Evolutionary conservation across 805 yeast species (phyloP), one percentile per base, ranked within the genome.

Genomic region (Starmerella gropengiesseri): DNA sequence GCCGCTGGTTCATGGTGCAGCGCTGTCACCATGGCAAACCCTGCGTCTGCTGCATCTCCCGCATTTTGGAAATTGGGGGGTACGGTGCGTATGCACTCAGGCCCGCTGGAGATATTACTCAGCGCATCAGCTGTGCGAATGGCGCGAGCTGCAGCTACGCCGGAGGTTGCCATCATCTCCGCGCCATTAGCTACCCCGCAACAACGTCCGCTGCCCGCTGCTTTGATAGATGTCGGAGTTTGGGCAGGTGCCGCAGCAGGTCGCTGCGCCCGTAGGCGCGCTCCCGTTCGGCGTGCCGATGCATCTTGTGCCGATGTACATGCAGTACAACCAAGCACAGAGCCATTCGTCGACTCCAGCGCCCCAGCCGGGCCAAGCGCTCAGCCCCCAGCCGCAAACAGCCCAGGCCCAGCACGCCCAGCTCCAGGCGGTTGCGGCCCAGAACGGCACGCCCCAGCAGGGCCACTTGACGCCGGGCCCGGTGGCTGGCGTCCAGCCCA

Each of bases 181-280:
- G 37, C 37, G 37, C 14, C 14, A 28, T 14, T 21, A 16, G 13
- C 26, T 17, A 36, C 21, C 18, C 17, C 31, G n/a, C 25, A 28
- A 12, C 31, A 7, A 13, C 32, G 18, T 5, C 25, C 4, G 9
- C 12, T 25, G 12, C 13, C 28, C 28, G 28, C 28, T 25, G 12
- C 9, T 13, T 13, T 25, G 28, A 25, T 9, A 25, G 16, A 46
- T 46, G 49, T 43, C 49, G n/a, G 43, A 43, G 37, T 43, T 37
- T 40, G 49, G 49, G 20, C 49, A 46, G 22, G 32, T 36, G n/a
- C 49, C 49, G 18, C 49, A 34, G 30, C 49, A 38, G 14, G 19
- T 32, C n/a, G 31, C 44, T 12, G 37, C 46, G 20, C 29, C 46
- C 4, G 41, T 43, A 18, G 48, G 48, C 3, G 7, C 45, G 11